A percentile compares a stretch with the other conserved stretches of the same genome.
phyloP scores from a whole-genome alignment of 768 basidiomycete genomes.

The Clitopilus passeckerianus region DNA sequence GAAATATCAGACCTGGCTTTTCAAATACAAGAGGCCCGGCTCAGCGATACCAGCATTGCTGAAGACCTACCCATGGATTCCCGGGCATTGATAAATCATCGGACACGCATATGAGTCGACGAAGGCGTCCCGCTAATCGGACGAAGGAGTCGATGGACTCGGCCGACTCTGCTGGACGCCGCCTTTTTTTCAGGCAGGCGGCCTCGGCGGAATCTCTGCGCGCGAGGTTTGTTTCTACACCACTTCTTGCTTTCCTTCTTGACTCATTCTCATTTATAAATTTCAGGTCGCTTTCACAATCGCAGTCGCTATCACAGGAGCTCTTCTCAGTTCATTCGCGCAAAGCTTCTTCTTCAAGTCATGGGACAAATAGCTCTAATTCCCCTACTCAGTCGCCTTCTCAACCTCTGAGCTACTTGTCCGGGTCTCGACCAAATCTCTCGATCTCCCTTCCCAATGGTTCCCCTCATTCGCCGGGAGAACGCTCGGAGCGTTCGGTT shows the following conservation, averaged over 20 bases:
- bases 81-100: constrained; percentile 34
- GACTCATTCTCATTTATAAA: constrained; percentile 5
- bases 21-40: constrained; percentile 86
- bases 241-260: constrained; percentile 4
- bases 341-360: constrained; percentile 75
- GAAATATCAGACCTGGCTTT: constrained; percentile 91
- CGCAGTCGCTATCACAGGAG: constrained; percentile 97
- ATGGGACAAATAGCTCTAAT: constrained; percentile 61
- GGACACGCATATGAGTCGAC: constrained; percentile 37
- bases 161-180: constrained; percentile 46
- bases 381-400: constrained; percentile 59
- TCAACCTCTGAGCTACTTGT: constrained; percentile 14
- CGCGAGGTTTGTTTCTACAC: constrained; percentile 53
- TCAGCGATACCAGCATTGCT: constrained; percentile 42
- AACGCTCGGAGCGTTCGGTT: constrained; percentile 61
- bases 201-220: constrained; percentile 85
- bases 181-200: constrained; percentile 86
- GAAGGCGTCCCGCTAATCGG: constrained; percentile 49
- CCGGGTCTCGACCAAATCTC: constrained; percentile 44
- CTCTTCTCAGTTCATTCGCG: constrained; percentile 84
- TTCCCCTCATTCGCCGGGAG: constrained; percentile 24
- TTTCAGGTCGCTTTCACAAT: constrained; percentile 83
- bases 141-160: constrained; percentile 36
- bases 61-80: constrained; percentile 31
- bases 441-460: constrained; percentile 49